Evolutionary conservation across 208 protist species (phyloP).

Genomic region (Trichomonas tenax): DNA sequence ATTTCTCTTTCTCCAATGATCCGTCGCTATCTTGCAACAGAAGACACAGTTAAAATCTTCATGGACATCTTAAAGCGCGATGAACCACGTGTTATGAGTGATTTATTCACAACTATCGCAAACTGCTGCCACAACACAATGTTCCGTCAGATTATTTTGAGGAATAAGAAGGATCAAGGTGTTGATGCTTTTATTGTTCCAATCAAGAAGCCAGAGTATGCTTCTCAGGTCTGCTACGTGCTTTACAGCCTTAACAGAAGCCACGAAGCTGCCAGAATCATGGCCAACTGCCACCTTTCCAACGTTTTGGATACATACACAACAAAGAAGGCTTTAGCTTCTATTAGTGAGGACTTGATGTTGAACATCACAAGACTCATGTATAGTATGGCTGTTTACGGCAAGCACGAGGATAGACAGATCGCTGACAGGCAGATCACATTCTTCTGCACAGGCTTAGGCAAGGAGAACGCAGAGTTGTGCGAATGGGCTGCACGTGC

Average conservation of each 20-base stretch:
- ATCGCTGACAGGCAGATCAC: neutral
- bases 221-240: neutral
- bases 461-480: neutral
- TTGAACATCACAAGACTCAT: neutral
- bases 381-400: neutral
- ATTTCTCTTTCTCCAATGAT: neutral
- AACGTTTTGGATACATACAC: neutral
- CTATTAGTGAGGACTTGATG: neutral
- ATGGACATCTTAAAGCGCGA: neutral
- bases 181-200: neutral
- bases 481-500: neutral
- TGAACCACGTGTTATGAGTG: neutral
- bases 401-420: neutral
- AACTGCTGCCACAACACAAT: neutral
- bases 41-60: neutral
- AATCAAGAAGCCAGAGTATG: neutral
- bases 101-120: neutral
- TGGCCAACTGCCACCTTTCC: neutral
- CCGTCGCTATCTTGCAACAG: neutral
- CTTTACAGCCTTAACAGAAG: neutral
- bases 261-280: neutral
- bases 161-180: neutral
- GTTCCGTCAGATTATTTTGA: neutral
- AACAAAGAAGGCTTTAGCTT: no score
- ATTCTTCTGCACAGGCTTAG: neutral